Conservation (phyloP, 768 basidiomycete species). For the Macrocybe gigantea region DNA sequence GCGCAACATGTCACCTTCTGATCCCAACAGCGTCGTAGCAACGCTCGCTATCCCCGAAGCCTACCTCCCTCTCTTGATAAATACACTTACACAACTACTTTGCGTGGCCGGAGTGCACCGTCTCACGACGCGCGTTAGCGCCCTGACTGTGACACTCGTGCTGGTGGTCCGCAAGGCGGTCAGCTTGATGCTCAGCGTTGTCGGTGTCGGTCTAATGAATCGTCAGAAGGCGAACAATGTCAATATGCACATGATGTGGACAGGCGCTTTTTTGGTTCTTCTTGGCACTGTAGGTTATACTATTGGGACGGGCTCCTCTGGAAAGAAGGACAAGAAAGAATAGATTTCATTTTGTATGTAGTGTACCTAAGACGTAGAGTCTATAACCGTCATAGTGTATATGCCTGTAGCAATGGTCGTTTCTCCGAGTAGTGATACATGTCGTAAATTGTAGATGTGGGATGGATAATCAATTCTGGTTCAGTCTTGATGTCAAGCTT, state of each 20-base stretch:
- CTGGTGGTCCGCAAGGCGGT: slow-evolving; percentile 78
- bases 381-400: too few relatives aligned
- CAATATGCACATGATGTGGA: slow-evolving; percentile 53
- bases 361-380: too few relatives aligned
- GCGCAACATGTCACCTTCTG: slow-evolving; percentile 13
- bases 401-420: too few relatives aligned
- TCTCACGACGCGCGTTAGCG: slow-evolving; percentile 69
- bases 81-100: slow-evolving; percentile 78
- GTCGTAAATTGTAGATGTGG: too few relatives aligned
- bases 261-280: slow-evolving; percentile 62
- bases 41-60: slow-evolving; percentile 43
- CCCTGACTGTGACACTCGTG: slow-evolving; percentile 74
- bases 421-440: too few relatives aligned
- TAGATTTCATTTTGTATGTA: slow-evolving; percentile 3
- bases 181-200: slow-evolving; percentile 70
- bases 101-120: slow-evolving; percentile 87
- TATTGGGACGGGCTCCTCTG: slow-evolving; percentile 24
- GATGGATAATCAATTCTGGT: too few relatives aligned
- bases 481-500: too few relatives aligned
- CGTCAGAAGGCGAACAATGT: slow-evolving; percentile 21
- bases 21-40: slow-evolving; percentile 16
- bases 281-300: slow-evolving; percentile 70
- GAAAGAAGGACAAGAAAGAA: slow-evolving; percentile 15
- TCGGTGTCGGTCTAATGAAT: slow-evolving; percentile 26
- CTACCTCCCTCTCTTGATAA: slow-evolving; percentile 60